phyloP scores from a whole-genome alignment of 495 filamentous ascomycete genomes.

The Aspergillus leporis region DNA sequence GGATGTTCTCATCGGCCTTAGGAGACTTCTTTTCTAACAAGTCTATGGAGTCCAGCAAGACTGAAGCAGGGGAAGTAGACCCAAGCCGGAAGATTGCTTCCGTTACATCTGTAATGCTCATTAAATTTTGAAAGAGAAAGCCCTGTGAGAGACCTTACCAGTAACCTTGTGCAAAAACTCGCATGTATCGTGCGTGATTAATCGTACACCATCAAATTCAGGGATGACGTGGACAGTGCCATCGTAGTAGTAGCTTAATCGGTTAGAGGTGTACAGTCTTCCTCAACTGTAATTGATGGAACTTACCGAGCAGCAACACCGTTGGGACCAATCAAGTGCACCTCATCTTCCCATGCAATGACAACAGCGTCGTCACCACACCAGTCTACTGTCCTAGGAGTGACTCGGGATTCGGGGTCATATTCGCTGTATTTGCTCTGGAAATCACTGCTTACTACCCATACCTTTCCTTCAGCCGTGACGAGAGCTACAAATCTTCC shows the following conservation, averaged over 20 bases:
- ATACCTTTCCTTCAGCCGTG: constrained; percentile 79
- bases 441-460: constrained; percentile 94
- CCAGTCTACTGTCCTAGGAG: constrained; percentile 88
- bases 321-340: constrained; percentile 89
- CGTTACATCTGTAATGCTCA: constrained; percentile 57
- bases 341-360: constrained; percentile 95
- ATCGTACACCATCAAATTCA: constrained; percentile 82
- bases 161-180: constrained; percentile 95
- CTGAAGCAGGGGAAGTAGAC: constrained; percentile 82
- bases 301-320: constrained; percentile 64
- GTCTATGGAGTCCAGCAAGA: constrained; percentile 87
- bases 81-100: constrained; percentile 88
- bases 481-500: constrained; percentile 87
- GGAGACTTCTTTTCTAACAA: constrained; percentile 91
- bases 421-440: constrained; percentile 89
- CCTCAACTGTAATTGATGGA: not conserved
- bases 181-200: constrained; percentile 88
- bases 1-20: constrained; percentile 96
- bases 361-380: constrained; percentile 95
- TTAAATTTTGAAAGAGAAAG: not conserved
- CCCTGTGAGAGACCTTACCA: constrained; percentile 31
- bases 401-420: constrained; percentile 80
- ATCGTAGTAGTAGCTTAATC: constrained; percentile 78
- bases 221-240: constrained; percentile 84
- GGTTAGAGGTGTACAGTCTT: constrained; percentile 12